Evolutionary conservation across 805 yeast genomes (phyloP).

Genomic region (Zygotorulaspora sp.): DNA sequence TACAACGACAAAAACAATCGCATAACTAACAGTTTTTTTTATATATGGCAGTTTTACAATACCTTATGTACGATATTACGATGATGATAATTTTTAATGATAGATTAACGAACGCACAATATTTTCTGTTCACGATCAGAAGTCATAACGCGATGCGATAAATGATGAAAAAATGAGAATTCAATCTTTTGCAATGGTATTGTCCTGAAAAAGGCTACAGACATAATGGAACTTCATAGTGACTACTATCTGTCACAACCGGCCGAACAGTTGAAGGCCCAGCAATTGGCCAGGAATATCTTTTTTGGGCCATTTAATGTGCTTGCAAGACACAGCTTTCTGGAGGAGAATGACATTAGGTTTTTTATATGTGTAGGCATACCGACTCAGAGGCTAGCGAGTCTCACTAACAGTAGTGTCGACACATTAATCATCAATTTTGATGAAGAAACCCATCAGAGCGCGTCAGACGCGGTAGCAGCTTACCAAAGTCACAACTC

Average conservation of each 20-base stretch:
- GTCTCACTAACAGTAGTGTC: slow-evolving; percentile 18
- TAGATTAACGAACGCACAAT: too few relatives aligned
- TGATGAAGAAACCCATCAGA: slow-evolving; percentile 30
- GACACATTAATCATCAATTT: slow-evolving; percentile 37
- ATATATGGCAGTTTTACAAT: slow-evolving; percentile 1
- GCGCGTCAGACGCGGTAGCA: slow-evolving; percentile 10
- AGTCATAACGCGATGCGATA: too few relatives aligned
- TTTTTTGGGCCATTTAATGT: slow-evolving; percentile 47
- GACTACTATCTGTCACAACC: slow-evolving; percentile 13
- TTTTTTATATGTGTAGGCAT: slow-evolving; percentile 37
- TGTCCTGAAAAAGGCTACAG: background rate
- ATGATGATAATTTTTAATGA: slow-evolving; percentile 1
- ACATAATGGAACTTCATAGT: slow-evolving; percentile 11
- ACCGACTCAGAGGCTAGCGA: slow-evolving; percentile 34
- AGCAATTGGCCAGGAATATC: slow-evolving; percentile 38
- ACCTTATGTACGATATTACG: slow-evolving; percentile 1
- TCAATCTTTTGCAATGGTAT: too few relatives aligned
- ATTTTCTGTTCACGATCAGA: too few relatives aligned
- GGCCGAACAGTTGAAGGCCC: slow-evolving; percentile 34
- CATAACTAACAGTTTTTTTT: too few relatives aligned
- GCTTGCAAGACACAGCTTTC: slow-evolving; percentile 37
- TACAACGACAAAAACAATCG: too few relatives aligned
- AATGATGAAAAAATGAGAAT: too few relatives aligned
- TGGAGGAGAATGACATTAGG: slow-evolving; percentile 38
- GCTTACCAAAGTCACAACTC: slow-evolving; percentile 29